These are phyloP conservation scores for Cercis canadensis DNA, from an alignment of 306 rosid genomes.

Conservation along the genomic window DNA sequence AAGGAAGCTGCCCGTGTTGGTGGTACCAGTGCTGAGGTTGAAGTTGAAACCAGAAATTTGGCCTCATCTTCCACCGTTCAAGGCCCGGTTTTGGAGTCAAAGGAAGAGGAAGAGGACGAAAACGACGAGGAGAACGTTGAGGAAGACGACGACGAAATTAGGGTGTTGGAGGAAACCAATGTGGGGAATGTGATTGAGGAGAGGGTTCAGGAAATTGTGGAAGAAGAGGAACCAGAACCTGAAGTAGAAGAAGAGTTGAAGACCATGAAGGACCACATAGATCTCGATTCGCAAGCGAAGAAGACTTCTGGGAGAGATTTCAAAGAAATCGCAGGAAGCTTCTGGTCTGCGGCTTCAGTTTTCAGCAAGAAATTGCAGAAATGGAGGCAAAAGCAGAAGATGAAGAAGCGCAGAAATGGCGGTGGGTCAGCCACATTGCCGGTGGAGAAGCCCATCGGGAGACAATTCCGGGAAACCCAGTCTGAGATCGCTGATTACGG, in stretches of 20 bases:
- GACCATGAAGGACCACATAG: conserved; percentile 91
- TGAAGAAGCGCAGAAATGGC: conserved; percentile 81
- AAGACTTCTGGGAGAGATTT: conserved; percentile 78
- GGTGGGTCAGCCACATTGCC: conserved; percentile 79
- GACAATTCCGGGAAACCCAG: conserved; percentile 96
- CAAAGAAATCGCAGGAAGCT: conserved; percentile 91
- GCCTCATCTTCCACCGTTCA: conserved; percentile 58
- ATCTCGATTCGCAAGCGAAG: conserved; percentile 85
- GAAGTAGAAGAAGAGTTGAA: conserved; percentile 58
- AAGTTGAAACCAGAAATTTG: conserved; percentile 47
- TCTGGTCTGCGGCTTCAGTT: conserved; percentile 97
- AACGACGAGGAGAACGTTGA: conserved; percentile 23
- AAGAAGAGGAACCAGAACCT: conserved; percentile 48
- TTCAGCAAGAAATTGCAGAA: conserved; percentile 97
- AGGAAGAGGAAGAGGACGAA: conserved; percentile 55
- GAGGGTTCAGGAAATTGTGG: conserved; percentile 73
- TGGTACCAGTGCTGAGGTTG: conserved; percentile 35
- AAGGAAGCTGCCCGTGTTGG: conserved; percentile 36
- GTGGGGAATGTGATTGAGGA: conserved; percentile 56
- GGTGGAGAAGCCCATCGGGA: conserved; percentile 90
- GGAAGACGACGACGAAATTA: conserved; percentile 38
- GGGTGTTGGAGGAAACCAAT: conserved; percentile 53
- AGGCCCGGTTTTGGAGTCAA: conserved; percentile 60
- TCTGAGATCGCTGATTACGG: conserved; percentile 99
- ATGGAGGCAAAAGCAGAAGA: conserved; percentile 98